Conservation (phyloP, 1,284 basidiomycete species). For the Filobasidium uniguttulatum region DNA sequence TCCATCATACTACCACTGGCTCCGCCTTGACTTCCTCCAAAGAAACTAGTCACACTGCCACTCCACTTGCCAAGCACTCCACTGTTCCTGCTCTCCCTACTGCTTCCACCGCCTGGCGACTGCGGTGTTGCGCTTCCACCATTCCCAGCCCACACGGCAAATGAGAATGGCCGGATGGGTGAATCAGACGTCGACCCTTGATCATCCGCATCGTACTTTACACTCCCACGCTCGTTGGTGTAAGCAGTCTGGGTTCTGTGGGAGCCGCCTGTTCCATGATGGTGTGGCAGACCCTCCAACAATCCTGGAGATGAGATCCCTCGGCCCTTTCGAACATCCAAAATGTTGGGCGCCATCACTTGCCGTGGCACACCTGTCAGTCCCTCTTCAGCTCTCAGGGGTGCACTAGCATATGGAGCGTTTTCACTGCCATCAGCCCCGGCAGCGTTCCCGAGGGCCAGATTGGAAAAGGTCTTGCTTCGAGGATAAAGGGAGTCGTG, state of each 20-base stretch:
- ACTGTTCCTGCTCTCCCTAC: conserved; percentile 20
- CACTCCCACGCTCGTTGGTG: conserved; percentile 16
- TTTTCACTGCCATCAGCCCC: too few species aligned
- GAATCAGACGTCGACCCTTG: neutral
- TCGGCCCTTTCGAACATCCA: conserved; percentile 35
- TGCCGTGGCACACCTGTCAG: too few species aligned
- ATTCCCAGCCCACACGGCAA: conserved; percentile 30
- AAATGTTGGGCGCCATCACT: conserved; percentile 5
- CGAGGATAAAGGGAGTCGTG: neutral
- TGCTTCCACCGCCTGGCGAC: conserved; percentile 15
- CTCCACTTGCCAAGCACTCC: conserved; percentile 48
- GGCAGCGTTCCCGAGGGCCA: neutral
- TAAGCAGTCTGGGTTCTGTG: neutral
- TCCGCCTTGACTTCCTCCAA: conserved; percentile 63
- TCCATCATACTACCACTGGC: conserved; percentile 68
- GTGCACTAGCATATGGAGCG: too few species aligned
- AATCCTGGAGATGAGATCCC: conserved; percentile 21
- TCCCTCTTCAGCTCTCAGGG: too few species aligned
- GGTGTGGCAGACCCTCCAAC: conserved; percentile 15
- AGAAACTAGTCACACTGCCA: conserved; percentile 61
- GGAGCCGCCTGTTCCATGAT: conserved; percentile 3
- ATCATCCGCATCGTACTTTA: neutral
- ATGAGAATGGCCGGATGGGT: conserved; percentile 31
- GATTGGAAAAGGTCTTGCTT: neutral
- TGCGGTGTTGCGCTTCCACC: conserved; percentile 15